phyloP scores from a whole-genome alignment of 179 eudicot species.

The Silene coronaria region DNA sequence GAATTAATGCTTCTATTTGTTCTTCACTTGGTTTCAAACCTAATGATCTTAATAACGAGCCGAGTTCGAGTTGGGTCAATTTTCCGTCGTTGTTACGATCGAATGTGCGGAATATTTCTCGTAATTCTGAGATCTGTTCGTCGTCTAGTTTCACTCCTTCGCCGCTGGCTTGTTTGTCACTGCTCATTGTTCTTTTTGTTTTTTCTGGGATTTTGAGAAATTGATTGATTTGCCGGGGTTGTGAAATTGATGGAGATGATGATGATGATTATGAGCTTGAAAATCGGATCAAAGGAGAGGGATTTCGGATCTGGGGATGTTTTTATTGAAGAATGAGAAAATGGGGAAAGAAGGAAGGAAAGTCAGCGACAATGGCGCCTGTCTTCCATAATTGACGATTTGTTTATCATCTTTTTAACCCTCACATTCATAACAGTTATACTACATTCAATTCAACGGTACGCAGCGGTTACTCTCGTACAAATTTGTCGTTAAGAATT shows the following conservation, averaged over 20 bases:
- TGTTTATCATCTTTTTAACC: no score
- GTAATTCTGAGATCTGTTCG: constrained; percentile 39
- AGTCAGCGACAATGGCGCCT: background rate
- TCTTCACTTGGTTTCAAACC: constrained; percentile 44
- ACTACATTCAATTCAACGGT: no score
- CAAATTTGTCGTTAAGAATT: no score
- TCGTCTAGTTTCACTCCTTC: constrained; percentile 39
- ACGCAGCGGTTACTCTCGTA: no score
- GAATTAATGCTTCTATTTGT: constrained; percentile 36
- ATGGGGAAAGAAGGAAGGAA: background rate
- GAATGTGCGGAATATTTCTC: constrained; percentile 41
- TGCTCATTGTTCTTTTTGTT: constrained; percentile 19
- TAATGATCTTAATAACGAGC: constrained; percentile 37
- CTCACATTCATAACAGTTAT: no score
- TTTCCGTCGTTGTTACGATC: constrained; percentile 46
- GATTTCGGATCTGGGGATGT: background rate
- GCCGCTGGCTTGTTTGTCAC: constrained; percentile 11
- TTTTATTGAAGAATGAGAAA: background rate
- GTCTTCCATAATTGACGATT: background rate
- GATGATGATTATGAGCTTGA: background rate
- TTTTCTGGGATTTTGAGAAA: background rate
- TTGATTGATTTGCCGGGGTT: background rate
- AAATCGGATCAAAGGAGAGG: background rate
- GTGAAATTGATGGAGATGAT: background rate
- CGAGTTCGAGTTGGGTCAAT: constrained; percentile 43